phyloP scores from a whole-genome alignment of 225 moss, liverwort and hornwort genomes.

The Climacium dendroides region DNA sequence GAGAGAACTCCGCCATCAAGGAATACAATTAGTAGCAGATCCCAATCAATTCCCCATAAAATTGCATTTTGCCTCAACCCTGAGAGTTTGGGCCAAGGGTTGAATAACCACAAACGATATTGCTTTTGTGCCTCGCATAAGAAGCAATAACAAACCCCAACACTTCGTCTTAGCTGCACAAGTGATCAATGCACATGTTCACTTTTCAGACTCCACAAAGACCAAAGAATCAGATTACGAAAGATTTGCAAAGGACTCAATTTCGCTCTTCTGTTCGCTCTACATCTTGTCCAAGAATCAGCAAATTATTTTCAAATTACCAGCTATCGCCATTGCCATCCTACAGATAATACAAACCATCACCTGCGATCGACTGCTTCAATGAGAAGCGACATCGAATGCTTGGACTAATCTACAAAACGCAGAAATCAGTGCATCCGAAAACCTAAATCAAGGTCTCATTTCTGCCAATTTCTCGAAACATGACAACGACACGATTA shows the following conservation, averaged over 20 bases:
- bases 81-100: not conserved
- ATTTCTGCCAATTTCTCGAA: not conserved
- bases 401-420: not conserved
- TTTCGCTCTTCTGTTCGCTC: not conserved
- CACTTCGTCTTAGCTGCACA: not conserved
- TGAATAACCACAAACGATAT: not conserved
- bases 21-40: not conserved
- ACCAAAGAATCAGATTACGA: not conserved
- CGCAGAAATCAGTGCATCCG: not conserved
- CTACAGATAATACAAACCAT: not conserved
- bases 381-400: not conserved
- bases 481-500: not conserved
- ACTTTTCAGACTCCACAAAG: not conserved
- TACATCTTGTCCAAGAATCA: not conserved
- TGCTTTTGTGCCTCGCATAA: not conserved
- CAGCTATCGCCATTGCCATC: not conserved
- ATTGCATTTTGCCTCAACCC: not conserved
- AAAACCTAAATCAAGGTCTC: not conserved
- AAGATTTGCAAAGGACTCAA: not conserved
- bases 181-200: not conserved
- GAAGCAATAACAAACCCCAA: not conserved
- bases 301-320: not conserved
- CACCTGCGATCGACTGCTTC: not conserved
- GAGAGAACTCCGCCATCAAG: conserved; percentile 21
- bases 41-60: not conserved